These are phyloP conservation scores for Rhodotorula sp. DNA, from an alignment of 1,284 basidiomycete species.

Conservation along the genomic window DNA sequence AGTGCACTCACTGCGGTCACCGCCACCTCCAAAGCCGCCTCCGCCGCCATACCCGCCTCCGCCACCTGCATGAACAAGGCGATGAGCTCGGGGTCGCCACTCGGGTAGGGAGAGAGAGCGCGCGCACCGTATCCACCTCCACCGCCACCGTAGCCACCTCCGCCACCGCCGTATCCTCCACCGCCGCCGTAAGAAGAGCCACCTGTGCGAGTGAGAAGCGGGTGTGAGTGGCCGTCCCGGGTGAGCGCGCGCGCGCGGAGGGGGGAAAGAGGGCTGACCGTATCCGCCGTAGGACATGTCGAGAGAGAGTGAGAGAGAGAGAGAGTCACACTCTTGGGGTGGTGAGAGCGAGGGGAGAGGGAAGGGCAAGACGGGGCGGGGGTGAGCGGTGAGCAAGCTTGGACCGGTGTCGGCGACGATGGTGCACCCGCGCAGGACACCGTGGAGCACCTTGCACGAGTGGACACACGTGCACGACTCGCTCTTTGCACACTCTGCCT, in stretches of 20 bases:
- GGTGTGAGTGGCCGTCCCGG: not conserved
- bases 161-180: conserved; percentile 34
- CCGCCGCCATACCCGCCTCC: conserved; percentile 46
- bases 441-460: too few relatives aligned
- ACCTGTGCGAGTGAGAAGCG: conserved; percentile 1
- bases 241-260: not conserved
- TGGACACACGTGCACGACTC: too few relatives aligned
- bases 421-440: too few relatives aligned
- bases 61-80: conserved; percentile 36
- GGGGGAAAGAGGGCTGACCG: conserved; percentile 13
- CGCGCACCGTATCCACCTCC: conserved; percentile 22
- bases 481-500: too few relatives aligned
- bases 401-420: not conserved
- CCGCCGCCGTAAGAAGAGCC: conserved; percentile 13
- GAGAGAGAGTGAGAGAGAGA: not conserved
- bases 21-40: conserved; percentile 57
- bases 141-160: conserved; percentile 37
- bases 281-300: conserved; percentile 40
- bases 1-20: conserved; percentile 47
- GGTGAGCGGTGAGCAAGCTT: not conserved
- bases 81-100: not conserved
- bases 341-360: not conserved
- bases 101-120: not conserved
- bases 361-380: not conserved
- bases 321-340: too few relatives aligned